Conservation (phyloP, 345 rosid species). For the Hypericum perforatum region DNA sequence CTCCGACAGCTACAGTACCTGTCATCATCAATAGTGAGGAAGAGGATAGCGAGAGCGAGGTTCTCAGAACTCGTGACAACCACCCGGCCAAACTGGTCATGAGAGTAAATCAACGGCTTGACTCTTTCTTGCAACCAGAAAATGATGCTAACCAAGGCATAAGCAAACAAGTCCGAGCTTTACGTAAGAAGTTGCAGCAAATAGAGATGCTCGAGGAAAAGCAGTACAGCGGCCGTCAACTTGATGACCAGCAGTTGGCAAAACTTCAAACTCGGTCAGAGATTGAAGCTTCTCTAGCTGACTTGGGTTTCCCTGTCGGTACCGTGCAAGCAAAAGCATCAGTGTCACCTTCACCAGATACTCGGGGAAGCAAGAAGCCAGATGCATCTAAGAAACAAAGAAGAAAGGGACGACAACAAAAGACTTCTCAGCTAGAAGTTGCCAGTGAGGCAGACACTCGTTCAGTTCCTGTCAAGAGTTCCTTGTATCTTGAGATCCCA, state of each 20-base stretch:
- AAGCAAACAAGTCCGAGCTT: constrained; percentile 61
- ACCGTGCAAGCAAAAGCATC: constrained; percentile 24
- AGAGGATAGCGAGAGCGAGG: constrained; percentile 57
- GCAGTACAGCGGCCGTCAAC: constrained; percentile 54
- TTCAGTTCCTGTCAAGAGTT: constrained; percentile 20
- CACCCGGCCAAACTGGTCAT: constrained; percentile 20
- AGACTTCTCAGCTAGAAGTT: constrained; percentile 37
- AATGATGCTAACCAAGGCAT: constrained; percentile 40
- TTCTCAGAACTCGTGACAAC: constrained; percentile 51
- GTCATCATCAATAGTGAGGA: constrained; percentile 69
- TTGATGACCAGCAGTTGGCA: constrained; percentile 88
- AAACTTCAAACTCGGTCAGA: constrained; percentile 62
- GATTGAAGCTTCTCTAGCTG: constrained; percentile 61
- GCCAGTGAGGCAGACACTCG: constrained; percentile 23
- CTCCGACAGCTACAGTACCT: constrained; percentile 79
- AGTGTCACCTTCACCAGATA: constrained; percentile 32
- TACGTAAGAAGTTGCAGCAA: constrained; percentile 86
- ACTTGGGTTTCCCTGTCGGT: constrained; percentile 58
- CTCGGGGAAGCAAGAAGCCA: constrained; percentile 43
- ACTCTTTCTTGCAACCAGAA: constrained; percentile 51
- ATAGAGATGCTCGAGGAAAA: constrained; percentile 86
- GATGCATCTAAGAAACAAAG: constrained; percentile 49
- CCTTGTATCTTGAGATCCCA: constrained; percentile 25
- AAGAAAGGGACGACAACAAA: constrained; percentile 48
- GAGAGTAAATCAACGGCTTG: constrained; percentile 26